Evolutionary conservation across 306 rosid species (phyloP), one percentile per base, ranked within the genome.

Genomic region (Begonia fuchsioides): DNA sequence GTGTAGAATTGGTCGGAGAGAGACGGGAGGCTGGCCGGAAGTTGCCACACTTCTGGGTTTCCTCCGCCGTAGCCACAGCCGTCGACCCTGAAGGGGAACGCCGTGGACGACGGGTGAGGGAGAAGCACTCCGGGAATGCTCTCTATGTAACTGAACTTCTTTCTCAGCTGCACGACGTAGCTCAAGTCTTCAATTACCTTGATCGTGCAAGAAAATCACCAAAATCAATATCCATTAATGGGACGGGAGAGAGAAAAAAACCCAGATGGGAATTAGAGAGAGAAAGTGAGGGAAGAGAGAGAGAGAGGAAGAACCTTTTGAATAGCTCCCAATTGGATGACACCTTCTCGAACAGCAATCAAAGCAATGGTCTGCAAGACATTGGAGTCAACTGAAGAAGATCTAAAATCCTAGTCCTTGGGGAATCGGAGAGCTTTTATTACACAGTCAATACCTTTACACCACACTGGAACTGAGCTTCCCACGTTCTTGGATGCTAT

Each of bases 401-500:
- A 20, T 20, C 32, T 20, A 26, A 32, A 16, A 12, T 12, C 10
- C 18, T 12, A 32, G 38, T 12, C 16, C 13, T 20, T 51, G 40
- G 44, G 41, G 18, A 4, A 15, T 35, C 5, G 10, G 12, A 32
- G 7, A 15, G 5, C 32, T 14, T 8, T 15, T 57, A 32, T 8
- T 15, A 41, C 32, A 20, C 32, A 20, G 26, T 38, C 12, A 39
- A 48, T 53, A 87, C 92, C 98, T 92, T 92, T 64, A 92, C 85
- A 60, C 98, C 98, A 61, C 94, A 92, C 73, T 85, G 82, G 65
- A 92, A 92, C 80, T 92, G 98, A 32, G 98, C 96, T 75, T 92
- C 98, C 98, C 98, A 92, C 44, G 98, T 92, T 67, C 98, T 67
- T 66, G 98, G 98, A 58, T 85, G 92, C 98, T 92, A 87, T 19